Evolutionary conservation across 331 rosid genomes (phyloP), one percentile per base, ranked within the genome.

Genomic region (Saraca asoca): DNA sequence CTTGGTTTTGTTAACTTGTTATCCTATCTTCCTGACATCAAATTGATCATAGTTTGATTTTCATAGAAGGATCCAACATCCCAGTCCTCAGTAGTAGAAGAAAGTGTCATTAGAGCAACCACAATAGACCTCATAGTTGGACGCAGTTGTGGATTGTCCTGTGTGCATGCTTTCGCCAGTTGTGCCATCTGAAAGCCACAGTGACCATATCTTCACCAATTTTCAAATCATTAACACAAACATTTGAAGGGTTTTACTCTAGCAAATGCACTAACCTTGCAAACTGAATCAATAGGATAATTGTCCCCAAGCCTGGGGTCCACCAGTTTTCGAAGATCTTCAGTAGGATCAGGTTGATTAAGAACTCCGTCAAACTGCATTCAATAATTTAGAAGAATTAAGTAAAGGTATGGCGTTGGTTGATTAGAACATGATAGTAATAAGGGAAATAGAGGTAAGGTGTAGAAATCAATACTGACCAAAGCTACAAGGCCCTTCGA

Each of bases 61-160:
- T 91, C 75, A 8, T 84, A 81, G 75, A 88, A 73, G 35, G 91
- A 79, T 19, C 88, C 86, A 5, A 86, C 81, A 53, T 88, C 96
- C 97, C 94, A 91, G 48, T 84, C 84, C 69, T 87, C 95, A 7
- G 87, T 83, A 11, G 75, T 11, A 1, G 95, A 89, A 20, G 81
- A 85, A 15, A 91, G 86, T 66, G 85, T 87, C 88, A 84, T 82
- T 11, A 92, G 85, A 31, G 89, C 90, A 61, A 92, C 91, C 64
- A 92, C 96, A 37, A 87, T 77, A 5, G 91, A 80, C 69, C 96
- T 83, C 98, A 89, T 92, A 58, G 71, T 85, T 14, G 96, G 96
- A 6, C 98, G 95, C 54, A 69, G 58, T 8, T 85, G 85, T 20
- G 91, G 91, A 38, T 87, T 84, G 29, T 71, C 81, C 46, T 83